Base-by-base conservation (phyloP, 169 alveolate species). In the Besnoitia besnoiti region DNA sequence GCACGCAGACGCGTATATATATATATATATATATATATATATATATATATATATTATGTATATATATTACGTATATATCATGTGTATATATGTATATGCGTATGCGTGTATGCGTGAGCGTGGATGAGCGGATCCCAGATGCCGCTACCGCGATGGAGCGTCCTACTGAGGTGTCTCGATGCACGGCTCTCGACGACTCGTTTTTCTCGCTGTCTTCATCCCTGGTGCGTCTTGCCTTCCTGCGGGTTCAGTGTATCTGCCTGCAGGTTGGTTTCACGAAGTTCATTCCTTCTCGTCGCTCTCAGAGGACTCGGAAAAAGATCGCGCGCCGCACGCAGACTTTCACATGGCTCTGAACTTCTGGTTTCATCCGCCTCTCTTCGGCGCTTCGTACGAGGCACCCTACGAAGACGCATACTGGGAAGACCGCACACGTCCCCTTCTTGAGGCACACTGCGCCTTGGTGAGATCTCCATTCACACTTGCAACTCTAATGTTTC, bases 201-300 rank as follows among this genome's bases (percentile, higher is more conserved):
- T 51, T 51, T 24, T 24, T 51, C 24, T 19, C n/a, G 82, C 24
- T 73, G 0, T 37, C 21, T 7, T 42, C 46, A 73, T 10, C 40
- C n/a, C 5, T 73, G 47, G 2, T 42, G 82, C 46, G 82, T 73
- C n/a, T 7, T 19, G 47, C 12, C 19, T 33, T 62, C 79, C 19
- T 62, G n/a, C n/a, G 2, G n/a, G n/a, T 61, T 87, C 90, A 92
- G 94, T 92, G 90, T 92, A 92, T 73, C 89, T 92, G 27, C 94
- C 94, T 12, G 94, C 94, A 3, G 73, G 94, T 44, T 92, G 94
- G 94, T 92, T 92, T 42, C 94, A 92, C 55, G 94, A 92, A n/a
- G 94, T 92, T 27, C 49, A 82, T 80, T 85, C 92, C 7, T 90
- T 77, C 84, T 80, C 93, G 49, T 30, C 8, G 8, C 46, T 24